Base-by-base conservation (phyloP, 2,329 filamentous ascomycete genomes). In the Aspergillaceae sp. region DNA sequence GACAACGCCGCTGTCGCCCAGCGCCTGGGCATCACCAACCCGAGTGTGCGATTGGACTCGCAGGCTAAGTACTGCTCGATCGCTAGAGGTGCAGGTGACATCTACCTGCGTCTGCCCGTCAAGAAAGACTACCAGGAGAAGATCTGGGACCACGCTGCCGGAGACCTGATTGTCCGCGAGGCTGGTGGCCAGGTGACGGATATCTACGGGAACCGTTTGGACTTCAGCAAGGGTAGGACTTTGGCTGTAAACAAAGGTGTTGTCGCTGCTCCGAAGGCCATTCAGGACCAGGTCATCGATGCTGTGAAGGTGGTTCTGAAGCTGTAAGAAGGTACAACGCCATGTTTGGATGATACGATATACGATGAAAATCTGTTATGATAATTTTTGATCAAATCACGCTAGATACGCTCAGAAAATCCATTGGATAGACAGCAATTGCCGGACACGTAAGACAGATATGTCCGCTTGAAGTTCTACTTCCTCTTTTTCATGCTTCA, bases 71-170 rank as follows among this genome's bases (percentile, higher is more conserved):
- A 98, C 70, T 91, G 84, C 51, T 92, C 87, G 33, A 94, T 98
- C 64, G 92, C 92, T 33, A 79, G 92, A 52, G 92, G 92, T 40
- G 89, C 90, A 4, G 92, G 90, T 42, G 92, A 98, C 63, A 83
- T 98, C 54, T 98, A 98, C 71, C 78, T 98, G 48, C 80, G 94
- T 45, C 73, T 98, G 48, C 92, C 92, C 3, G 84, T 87, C 29
- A 86, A 80, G 64, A 85, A 84, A 57, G 83, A 84, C 45, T 98
- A 98, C 72, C 82, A 94, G 66, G 92, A 98, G 77, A 98, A 98
- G 80, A 98, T 98, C 56, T 98, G 92, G 92, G 92, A 98, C 64
- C 92, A 98, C 67, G 92, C 92, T 11, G 92, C 91, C 8, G 92
- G 92, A 36, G 90, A 95, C 60, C 72, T 98, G 48, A 90, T 98